These are phyloP conservation scores for Calycina herbarum DNA, from an alignment of 2,329 filamentous ascomycete species.

Conservation along the genomic window DNA sequence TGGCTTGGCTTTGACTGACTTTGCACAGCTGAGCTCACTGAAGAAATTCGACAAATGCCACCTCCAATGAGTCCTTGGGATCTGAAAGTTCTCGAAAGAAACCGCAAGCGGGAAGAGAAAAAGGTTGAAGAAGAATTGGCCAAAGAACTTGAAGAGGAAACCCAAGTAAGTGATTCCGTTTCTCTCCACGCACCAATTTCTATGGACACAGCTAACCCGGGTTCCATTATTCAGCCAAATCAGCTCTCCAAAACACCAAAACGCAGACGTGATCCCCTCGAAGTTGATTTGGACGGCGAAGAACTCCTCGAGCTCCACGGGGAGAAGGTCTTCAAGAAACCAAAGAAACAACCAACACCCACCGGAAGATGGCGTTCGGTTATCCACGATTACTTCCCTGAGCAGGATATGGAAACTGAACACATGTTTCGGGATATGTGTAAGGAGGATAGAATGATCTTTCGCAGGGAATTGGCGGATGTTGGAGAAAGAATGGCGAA, in stretches of 20 bases:
- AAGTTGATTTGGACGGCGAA: slow-evolving; percentile 28
- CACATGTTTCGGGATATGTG: slow-evolving; percentile 9
- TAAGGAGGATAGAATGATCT: slow-evolving; percentile 14
- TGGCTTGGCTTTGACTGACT: neutral
- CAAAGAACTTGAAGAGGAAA: neutral
- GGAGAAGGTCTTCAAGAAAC: slow-evolving; percentile 13
- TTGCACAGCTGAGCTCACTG: neutral
- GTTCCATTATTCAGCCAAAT: neutral
- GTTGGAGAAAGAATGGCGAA: slow-evolving; percentile 16
- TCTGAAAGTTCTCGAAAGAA: neutral
- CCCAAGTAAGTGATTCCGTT: neutral
- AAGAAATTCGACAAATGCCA: slow-evolving; percentile 4
- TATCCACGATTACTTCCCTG: slow-evolving; percentile 24
- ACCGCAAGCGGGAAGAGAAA: neutral
- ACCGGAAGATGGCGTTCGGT: slow-evolving; percentile 22
- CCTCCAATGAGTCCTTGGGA: neutral
- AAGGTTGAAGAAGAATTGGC: neutral
- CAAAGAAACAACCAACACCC: neutral
- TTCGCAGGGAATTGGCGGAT: slow-evolving; percentile 21
- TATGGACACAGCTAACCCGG: neutral
- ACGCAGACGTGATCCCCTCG: slow-evolving; percentile 5
- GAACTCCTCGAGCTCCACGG: slow-evolving; percentile 17
- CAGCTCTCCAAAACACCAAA: slow-evolving; percentile 15
- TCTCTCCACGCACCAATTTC: neutral
- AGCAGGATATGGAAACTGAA: slow-evolving; percentile 2